phyloP scores from a whole-genome alignment of 2,329 filamentous ascomycete genomes.

The Trichoderma atroviride region DNA sequence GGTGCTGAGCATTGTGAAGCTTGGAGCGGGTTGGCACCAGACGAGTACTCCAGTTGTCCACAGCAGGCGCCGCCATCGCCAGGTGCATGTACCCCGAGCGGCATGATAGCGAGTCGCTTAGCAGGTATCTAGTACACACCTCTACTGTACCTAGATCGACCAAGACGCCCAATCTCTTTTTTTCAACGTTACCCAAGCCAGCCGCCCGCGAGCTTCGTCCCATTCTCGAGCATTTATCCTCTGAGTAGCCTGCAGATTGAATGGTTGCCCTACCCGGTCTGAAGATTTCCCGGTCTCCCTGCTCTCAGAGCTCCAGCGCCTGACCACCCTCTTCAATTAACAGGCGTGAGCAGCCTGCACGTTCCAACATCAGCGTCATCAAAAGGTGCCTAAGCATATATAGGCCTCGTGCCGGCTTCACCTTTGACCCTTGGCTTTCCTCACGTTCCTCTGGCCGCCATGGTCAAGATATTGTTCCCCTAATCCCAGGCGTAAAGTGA shows the following conservation, averaged over 20 bases:
- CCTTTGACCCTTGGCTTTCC: not conserved
- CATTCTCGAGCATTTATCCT: not conserved
- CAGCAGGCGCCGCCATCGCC: not conserved
- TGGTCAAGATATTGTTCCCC: not conserved
- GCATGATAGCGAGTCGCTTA: not conserved
- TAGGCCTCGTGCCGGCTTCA: not conserved
- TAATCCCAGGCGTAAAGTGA: not conserved
- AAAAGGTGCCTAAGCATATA: not conserved
- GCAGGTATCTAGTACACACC: not conserved
- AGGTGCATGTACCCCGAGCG: not conserved
- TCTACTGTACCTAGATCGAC: not conserved
- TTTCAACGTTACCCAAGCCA: not conserved
- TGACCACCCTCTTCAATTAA: not conserved
- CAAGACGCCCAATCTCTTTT: not conserved
- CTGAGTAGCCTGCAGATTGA: not conserved
- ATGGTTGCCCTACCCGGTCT: not conserved
- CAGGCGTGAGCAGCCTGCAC: conserved; percentile 5
- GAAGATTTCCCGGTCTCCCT: not conserved
- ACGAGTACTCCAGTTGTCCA: not conserved
- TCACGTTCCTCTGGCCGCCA: not conserved
- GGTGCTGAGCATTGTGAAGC: not conserved
- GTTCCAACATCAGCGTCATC: conserved; percentile 14
- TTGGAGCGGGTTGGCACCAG: not conserved
- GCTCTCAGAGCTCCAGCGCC: not conserved
- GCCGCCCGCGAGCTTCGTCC: not conserved